phyloP scores from a whole-genome alignment of 2,329 filamentous ascomycete species.

The Albifimbria verrucaria region DNA sequence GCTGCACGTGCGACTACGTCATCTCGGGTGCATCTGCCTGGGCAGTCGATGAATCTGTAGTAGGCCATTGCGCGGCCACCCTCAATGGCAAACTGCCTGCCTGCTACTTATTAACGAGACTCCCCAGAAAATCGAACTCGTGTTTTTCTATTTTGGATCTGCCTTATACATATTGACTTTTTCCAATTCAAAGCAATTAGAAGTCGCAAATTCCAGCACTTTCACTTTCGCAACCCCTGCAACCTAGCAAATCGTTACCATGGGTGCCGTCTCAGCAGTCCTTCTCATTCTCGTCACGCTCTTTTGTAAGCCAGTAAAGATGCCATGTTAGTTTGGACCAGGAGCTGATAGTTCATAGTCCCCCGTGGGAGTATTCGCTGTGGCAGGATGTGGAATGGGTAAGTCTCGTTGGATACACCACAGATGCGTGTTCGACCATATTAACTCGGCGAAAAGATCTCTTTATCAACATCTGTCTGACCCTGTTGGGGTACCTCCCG shows the following conservation, averaged over 20 bases:
- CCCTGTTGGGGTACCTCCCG: constrained; percentile 68
- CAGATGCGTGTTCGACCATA: neutral
- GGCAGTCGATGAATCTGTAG: neutral
- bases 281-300: constrained; percentile 51
- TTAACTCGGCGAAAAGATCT: constrained; percentile 42
- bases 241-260: constrained; percentile 27
- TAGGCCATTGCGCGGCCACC: neutral
- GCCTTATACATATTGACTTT: too few species aligned
- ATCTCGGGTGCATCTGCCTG: constrained; percentile 11
- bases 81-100: too few species aligned
- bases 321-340: neutral
- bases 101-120: neutral
- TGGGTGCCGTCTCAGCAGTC: constrained; percentile 47
- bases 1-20: constrained; percentile 10
- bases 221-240: too few species aligned
- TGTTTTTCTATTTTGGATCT: too few species aligned
- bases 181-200: too few species aligned
- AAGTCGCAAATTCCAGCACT: too few species aligned
- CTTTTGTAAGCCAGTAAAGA: constrained; percentile 37
- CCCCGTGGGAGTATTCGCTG: constrained; percentile 62
- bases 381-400: constrained; percentile 62
- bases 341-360: constrained; percentile 42
- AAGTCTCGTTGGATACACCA: constrained; percentile 18
- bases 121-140: neutral
- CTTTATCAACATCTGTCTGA: constrained; percentile 65